phyloP scores from a whole-genome alignment of 306 rosid species.

The Cucurbita argyrosperma region DNA sequence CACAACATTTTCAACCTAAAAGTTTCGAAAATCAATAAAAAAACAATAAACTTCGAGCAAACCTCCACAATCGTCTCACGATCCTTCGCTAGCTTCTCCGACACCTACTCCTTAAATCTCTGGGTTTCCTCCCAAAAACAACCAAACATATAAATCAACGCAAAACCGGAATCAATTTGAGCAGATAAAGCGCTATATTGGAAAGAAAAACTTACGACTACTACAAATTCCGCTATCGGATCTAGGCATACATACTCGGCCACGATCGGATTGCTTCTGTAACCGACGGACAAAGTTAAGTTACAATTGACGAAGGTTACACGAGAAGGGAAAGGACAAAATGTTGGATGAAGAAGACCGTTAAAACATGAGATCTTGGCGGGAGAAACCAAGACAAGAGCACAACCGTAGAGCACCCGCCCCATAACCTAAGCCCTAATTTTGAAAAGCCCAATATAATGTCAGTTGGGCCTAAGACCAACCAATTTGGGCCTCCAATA shows the following conservation, averaged over 20 bases:
- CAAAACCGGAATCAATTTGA: not conserved
- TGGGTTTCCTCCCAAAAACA: conserved; percentile 32
- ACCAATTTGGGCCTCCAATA: not conserved
- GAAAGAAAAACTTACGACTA: conserved; percentile 13
- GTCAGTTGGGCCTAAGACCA: not conserved
- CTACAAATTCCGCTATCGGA: conserved; percentile 49
- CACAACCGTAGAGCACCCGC: conserved; percentile 4
- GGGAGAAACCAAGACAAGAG: conserved; percentile 1
- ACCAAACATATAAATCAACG: not conserved
- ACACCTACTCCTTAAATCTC: conserved; percentile 39
- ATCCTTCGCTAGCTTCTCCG: conserved; percentile 32
- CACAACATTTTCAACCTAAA: not conserved
- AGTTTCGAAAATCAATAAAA: not conserved
- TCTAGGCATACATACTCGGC: conserved; percentile 35
- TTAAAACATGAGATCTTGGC: conserved; percentile 11
- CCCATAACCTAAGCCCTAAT: not conserved
- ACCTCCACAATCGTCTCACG: conserved; percentile 37
- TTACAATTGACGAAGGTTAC: conserved; percentile 7
- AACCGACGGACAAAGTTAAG: conserved; percentile 6
- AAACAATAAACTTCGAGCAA: conserved; percentile 35
- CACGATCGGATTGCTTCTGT: conserved; percentile 10
- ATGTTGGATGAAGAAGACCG: not conserved
- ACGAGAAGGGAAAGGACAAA: not conserved
- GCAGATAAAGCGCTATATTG: not conserved
- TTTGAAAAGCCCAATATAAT: not conserved